Evolutionary conservation across 148 eudicot species (phyloP).

Genomic region (Camellia sinensis): DNA sequence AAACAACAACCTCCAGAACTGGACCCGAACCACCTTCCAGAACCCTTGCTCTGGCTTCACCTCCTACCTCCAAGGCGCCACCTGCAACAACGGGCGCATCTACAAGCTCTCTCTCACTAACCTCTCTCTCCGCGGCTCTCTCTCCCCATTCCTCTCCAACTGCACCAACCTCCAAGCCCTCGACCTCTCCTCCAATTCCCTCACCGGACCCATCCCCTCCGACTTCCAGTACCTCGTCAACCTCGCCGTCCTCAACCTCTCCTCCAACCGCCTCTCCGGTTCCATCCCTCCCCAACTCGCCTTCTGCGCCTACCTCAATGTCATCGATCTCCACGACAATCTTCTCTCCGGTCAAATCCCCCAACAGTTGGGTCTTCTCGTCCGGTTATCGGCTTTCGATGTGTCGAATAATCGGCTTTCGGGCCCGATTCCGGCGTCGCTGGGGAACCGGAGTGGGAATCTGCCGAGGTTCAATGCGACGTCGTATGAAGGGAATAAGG

Average conservation of each 20-base stretch:
- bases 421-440: conserved; percentile 46
- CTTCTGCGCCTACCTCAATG: conserved; percentile 59
- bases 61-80: conserved; percentile 50
- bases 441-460: conserved; percentile 41
- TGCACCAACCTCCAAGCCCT: conserved; percentile 58
- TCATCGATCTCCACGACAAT: conserved; percentile 52
- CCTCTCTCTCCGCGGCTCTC: conserved; percentile 35
- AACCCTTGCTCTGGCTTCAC: conserved; percentile 50
- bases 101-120: conserved; percentile 44
- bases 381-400: conserved; percentile 41
- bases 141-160: conserved; percentile 45
- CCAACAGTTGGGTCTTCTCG: conserved; percentile 38
- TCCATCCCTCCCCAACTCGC: conserved; percentile 40
- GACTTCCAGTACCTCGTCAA: conserved; percentile 41
- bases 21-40: conserved; percentile 39
- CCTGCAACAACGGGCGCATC: conserved; percentile 65
- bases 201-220: conserved; percentile 45
- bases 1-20: conserved; percentile 36
- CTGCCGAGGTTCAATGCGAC: conserved; percentile 45
- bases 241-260: conserved; percentile 58
- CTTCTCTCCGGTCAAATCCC: conserved; percentile 45
- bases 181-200: conserved; percentile 51
- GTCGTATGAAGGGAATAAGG: conserved; percentile 52
- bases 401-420: conserved; percentile 43
- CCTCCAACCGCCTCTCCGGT: conserved; percentile 42